Evolutionary conservation across 257 asterid genomes (phyloP).

Genomic region (Nicotiana attenuata): DNA sequence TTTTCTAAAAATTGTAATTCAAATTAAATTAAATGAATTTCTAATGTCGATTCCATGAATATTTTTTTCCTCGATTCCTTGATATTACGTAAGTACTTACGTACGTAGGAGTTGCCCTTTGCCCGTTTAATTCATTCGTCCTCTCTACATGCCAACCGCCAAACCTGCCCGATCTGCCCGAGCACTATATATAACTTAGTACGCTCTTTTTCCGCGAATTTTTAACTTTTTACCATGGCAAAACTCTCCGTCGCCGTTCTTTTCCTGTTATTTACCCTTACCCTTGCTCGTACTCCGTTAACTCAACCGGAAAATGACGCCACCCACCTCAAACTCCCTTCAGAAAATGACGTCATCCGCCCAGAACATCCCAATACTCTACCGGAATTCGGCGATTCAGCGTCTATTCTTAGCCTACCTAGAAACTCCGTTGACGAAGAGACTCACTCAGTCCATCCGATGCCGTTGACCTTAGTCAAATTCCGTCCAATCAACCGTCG

Average conservation of each 20-base stretch:
- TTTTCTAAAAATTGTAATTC: no score
- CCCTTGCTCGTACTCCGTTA: slow-evolving; percentile 5
- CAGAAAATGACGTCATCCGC: slow-evolving; percentile 17
- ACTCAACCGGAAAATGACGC: neutral
- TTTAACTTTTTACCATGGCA: slow-evolving; percentile 31
- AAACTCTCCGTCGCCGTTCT: slow-evolving; percentile 8
- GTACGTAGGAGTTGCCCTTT: no score
- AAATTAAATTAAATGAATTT: no score
- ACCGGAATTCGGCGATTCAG: slow-evolving; percentile 9
- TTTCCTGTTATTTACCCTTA: slow-evolving; percentile 6
- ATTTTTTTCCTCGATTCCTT: no score
- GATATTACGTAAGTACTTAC: no score
- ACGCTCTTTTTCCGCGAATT: no score
- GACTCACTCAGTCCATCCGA: slow-evolving; percentile 10
- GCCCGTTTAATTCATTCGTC: no score
- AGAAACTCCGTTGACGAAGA: slow-evolving; percentile 18
- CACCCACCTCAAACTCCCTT: neutral
- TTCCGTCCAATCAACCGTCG: slow-evolving; percentile 52
- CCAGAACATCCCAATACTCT: neutral
- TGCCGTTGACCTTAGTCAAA: slow-evolving; percentile 21
- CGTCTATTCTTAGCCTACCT: slow-evolving; percentile 25
- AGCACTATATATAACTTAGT: neutral
- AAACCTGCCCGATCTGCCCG: neutral
- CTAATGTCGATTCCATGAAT: no score
- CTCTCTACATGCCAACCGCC: neutral